Conservation (phyloP, 768 basidiomycete species). For the Amanita pallidorosea region DNA sequence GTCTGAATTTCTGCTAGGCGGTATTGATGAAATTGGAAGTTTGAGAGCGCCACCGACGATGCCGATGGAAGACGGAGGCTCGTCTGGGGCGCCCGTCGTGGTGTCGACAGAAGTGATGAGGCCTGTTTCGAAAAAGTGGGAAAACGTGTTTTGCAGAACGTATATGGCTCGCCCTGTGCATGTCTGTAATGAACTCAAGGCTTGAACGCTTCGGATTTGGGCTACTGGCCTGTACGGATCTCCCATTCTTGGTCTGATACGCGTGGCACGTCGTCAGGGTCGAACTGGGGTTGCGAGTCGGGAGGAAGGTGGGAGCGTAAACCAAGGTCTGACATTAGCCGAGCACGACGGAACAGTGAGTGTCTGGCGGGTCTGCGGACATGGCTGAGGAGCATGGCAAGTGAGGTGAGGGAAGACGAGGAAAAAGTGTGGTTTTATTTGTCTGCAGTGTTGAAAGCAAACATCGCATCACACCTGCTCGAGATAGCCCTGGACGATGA, state of each 20-base stretch:
- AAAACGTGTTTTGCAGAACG: conserved; percentile 58
- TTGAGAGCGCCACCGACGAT: neutral
- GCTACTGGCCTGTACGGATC: conserved; percentile 52
- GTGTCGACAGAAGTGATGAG: conserved; percentile 48
- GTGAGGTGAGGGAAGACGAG: neutral
- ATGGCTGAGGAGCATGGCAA: conserved; percentile 16
- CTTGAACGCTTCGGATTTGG: neutral
- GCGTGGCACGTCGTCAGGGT: conserved; percentile 15
- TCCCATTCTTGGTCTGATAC: conserved; percentile 72
- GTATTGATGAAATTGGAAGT: neutral
- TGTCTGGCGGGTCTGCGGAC: neutral
- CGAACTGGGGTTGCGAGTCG: conserved; percentile 19
- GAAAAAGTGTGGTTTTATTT: conserved; percentile 1
- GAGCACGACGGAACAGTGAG: neutral
- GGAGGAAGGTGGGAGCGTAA: conserved; percentile 24
- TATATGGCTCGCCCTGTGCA: conserved; percentile 62
- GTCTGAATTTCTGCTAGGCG: too few species aligned
- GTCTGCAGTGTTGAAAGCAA: neutral
- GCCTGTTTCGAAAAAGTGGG: conserved; percentile 60
- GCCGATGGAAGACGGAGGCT: neutral
- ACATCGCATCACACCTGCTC: conserved; percentile 50
- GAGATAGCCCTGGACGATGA: conserved; percentile 89
- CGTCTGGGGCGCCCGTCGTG: conserved; percentile 24
- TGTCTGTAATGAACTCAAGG: neutral
- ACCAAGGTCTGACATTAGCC: conserved; percentile 19